Conservation (phyloP, 257 asterid genomes). For the Vinca minor region DNA sequence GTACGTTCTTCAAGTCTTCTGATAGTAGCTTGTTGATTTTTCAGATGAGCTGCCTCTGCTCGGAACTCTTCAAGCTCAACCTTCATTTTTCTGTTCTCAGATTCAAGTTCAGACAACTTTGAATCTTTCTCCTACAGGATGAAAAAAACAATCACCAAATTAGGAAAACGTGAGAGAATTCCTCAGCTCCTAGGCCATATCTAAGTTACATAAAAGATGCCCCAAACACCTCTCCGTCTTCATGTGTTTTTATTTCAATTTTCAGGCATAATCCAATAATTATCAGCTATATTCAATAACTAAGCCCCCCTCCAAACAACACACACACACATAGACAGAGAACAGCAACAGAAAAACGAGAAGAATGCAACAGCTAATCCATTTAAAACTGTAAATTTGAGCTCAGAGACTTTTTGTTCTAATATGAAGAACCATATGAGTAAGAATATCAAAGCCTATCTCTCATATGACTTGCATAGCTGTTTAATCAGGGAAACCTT, state of each 20-base stretch:
- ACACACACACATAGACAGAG: too few species aligned
- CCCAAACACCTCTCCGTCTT: not conserved
- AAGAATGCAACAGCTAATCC: not conserved
- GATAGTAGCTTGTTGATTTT: slow-evolving; percentile 95
- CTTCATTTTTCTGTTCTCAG: slow-evolving; percentile 95
- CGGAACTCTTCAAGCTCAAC: slow-evolving; percentile 97
- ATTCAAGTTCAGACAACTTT: slow-evolving; percentile 77
- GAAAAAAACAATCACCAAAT: slow-evolving; percentile 12
- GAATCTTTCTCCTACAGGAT: slow-evolving; percentile 76
- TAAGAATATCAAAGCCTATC: not conserved
- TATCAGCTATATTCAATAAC: too few species aligned
- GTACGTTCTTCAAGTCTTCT: slow-evolving; percentile 96
- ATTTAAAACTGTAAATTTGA: not conserved
- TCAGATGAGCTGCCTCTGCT: slow-evolving; percentile 89
- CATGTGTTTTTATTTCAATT: not conserved
- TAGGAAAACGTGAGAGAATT: slow-evolving; percentile 3
- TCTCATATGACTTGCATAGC: too few species aligned
- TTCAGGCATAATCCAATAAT: not conserved
- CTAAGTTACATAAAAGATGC: not conserved
- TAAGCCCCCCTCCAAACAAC: too few species aligned
- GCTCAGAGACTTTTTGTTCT: not conserved
- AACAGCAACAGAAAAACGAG: not conserved
- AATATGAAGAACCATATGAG: not conserved
- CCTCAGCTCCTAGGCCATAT: not conserved
- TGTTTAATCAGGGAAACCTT: not conserved